Conservation (phyloP, 2,329 filamentous ascomycete genomes). For the Penicillium hesseltinei region DNA sequence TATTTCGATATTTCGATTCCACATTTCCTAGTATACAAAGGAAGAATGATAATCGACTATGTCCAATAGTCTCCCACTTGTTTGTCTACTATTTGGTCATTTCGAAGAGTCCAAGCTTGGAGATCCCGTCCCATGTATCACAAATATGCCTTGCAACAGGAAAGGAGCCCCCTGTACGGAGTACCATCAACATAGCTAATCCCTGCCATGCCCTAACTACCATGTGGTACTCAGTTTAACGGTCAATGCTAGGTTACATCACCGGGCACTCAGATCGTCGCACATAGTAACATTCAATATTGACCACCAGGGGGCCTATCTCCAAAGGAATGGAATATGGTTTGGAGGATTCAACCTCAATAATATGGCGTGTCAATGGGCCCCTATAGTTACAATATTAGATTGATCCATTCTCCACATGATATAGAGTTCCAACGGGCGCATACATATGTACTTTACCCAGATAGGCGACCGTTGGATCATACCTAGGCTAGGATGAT, state of each 20-base stretch:
- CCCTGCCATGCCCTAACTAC: not conserved
- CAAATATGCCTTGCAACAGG: not conserved
- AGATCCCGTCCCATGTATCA: not conserved
- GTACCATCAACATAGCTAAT: not conserved
- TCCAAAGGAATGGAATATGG: not conserved
- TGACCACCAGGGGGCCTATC: not conserved
- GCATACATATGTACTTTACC: not conserved
- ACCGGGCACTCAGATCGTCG: not conserved
- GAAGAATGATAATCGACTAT: not conserved
- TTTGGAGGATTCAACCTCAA: not conserved
- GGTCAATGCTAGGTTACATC: conserved; percentile 6
- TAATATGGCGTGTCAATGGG: not conserved
- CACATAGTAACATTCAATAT: not conserved
- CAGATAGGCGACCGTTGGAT: conserved; percentile 1
- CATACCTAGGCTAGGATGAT: not conserved
- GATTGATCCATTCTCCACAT: conserved; percentile 3
- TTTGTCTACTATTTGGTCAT: not conserved
- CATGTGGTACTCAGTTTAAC: not conserved
- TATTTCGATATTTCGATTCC: not conserved
- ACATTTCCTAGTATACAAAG: not conserved
- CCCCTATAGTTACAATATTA: not conserved
- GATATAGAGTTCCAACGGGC: conserved; percentile 1
- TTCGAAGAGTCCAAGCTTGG: not conserved
- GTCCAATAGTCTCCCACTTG: not conserved
- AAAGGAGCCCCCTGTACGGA: not conserved